Base-by-base conservation (phyloP, 2,329 filamentous ascomycete genomes). In the Hypocrella siamensis region DNA sequence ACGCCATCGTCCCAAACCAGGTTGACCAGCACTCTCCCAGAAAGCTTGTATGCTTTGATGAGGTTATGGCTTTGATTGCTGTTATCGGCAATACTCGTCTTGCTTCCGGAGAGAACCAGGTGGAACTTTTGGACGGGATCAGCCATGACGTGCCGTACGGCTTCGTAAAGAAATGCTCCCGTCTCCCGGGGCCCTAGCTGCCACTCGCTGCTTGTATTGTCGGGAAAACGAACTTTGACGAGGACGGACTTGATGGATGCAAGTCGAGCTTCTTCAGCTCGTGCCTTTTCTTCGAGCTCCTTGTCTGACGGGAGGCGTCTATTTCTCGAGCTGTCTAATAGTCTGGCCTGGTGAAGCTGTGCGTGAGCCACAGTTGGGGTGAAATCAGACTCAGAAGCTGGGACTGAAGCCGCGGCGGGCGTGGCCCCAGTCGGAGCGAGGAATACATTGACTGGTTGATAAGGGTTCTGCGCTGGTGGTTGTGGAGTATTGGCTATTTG, bases 151-250 rank as follows among this genome's bases (percentile, higher is more conserved):
- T 62, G 63, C 32, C 74, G 65, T 14, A 93, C 81, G 40, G 79
- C 83, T 11, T 63, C 60, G 54, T 96, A 84, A 2, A 98, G 60
- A 31, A 70, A 67, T 3, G 67, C 63, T 2, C 77, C 79, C 0
- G 80, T 84, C 32, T 86, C 77, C 2, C 61, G 51, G 15, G 73
- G 71, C 2, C 64, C 67, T 41, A 92, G 74, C n/a, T 65, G 67
- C 57, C 77, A 77, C 31, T 84, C 72, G 19, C 85, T 72, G 32
- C 77, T 75, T 35, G 75, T 80, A 43, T 86, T 81, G 49, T 96
- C 86, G 0, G 88, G 88, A 43, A 94, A 86, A 17, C 86, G 79
- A 30, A 94, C 70, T 40, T 81, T 84, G 40, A 96, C 65, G 18
- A 73, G 67, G 19, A 93, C 70, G 19, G 71, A 70, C 31, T 69